A percentile compares a stretch with the other conserved stretches of the same genome.
Conservation (phyloP, 345 rosid species). For the Citrus maxima region DNA sequence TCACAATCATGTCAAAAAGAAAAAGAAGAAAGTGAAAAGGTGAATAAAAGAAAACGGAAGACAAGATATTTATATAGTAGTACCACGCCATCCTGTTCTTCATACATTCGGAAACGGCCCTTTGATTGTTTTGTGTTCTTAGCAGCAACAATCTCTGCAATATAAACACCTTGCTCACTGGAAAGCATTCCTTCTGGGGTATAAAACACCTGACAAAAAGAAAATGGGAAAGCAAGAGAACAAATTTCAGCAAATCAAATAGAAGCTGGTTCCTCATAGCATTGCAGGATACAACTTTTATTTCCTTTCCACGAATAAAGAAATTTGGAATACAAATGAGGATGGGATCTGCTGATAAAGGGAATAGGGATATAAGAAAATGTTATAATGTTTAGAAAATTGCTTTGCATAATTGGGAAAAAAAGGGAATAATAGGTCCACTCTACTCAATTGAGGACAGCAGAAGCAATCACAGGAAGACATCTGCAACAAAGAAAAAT, state of each 20-base stretch:
- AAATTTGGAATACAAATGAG: not conserved
- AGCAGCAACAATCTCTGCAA: conserved; percentile 67
- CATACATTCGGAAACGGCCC: conserved; percentile 55
- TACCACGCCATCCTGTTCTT: conserved; percentile 43
- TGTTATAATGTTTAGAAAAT: not conserved
- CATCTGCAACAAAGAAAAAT: not conserved
- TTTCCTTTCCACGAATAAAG: not conserved
- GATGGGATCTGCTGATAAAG: not conserved
- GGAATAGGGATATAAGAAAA: not conserved
- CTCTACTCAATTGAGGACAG: not conserved
- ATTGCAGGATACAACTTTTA: not conserved
- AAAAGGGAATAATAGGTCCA: not conserved
- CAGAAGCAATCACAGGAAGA: not conserved
- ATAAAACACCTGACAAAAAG: conserved; percentile 57
- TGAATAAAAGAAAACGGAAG: not conserved
- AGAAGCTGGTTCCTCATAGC: not conserved
- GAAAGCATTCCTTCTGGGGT: conserved; percentile 94
- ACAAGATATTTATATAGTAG: not conserved
- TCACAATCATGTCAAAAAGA: not conserved
- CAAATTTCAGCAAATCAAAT: conserved; percentile 1
- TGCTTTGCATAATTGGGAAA: not conserved
- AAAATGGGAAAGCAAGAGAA: not conserved
- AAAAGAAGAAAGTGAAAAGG: not conserved
- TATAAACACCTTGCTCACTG: conserved; percentile 81
- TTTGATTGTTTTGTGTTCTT: conserved; percentile 62